Percentiles rank a stretch among this genome's conserved stretches.
phyloP scores from a whole-genome alignment of 2,329 filamentous ascomycete genomes.

The Apiospora sp. region DNA sequence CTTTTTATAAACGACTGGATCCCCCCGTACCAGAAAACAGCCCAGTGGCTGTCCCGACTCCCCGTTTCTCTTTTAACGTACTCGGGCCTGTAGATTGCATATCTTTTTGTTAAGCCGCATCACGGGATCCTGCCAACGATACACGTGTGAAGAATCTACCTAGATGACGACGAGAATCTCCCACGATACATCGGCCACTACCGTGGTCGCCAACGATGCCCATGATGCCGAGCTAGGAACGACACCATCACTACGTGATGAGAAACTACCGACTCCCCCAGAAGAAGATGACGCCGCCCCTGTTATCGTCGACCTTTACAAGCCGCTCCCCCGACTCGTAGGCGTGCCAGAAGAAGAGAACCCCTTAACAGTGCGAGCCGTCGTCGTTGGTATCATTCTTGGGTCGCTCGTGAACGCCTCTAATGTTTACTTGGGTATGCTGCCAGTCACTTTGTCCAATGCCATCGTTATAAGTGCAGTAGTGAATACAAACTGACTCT shows the following conservation, averaged over 20 bases:
- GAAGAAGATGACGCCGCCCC: neutral
- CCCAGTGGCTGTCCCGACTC: neutral
- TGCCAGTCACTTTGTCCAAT: conserved; percentile 26
- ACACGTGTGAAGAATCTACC: neutral
- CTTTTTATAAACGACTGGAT: neutral
- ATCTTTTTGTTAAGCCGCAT: conserved; percentile 5
- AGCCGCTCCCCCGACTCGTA: conserved; percentile 48
- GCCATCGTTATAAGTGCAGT: neutral
- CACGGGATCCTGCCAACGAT: conserved; percentile 4
- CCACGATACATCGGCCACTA: conserved; percentile 4
- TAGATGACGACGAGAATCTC: conserved; percentile 19
- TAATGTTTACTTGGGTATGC: conserved; percentile 62
- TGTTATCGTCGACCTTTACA: conserved; percentile 46
- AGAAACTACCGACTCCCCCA: neutral
- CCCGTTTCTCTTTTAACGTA: neutral
- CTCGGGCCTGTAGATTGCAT: neutral
- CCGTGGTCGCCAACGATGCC: conserved; percentile 3
- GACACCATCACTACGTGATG: neutral
- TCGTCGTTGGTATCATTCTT: conserved; percentile 59
- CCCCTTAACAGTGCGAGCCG: conserved; percentile 60
- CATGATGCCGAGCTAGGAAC: conserved; percentile 20
- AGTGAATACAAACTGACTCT: neutral
- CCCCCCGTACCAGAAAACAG: neutral
- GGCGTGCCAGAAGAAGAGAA: conserved; percentile 44
- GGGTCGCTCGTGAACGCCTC: conserved; percentile 64